Percentiles rank a stretch among this genome's conserved stretches.
Conservation (phyloP, 352 stramenopile species). For the Phytophthora sp. region DNA sequence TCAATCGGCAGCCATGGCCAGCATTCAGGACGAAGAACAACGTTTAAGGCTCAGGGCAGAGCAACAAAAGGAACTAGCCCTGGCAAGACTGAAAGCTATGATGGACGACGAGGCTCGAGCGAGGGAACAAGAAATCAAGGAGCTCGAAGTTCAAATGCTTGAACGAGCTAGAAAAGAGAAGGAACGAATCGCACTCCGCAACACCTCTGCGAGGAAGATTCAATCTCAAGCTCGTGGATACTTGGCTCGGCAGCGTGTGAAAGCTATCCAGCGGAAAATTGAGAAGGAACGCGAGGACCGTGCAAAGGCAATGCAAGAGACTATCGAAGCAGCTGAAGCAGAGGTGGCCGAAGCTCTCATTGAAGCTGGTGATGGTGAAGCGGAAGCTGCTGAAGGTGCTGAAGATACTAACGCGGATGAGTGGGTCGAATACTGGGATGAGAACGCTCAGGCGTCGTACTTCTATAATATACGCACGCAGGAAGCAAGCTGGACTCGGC, state of each 20-base stretch:
- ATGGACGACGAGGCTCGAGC: slow-evolving; percentile 77
- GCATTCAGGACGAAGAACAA: slow-evolving; percentile 66
- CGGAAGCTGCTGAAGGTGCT: slow-evolving; percentile 4
- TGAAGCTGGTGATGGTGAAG: slow-evolving; percentile 17
- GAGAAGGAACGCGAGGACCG: slow-evolving; percentile 69
- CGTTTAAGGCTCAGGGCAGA: slow-evolving; percentile 55
- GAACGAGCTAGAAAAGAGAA: slow-evolving; percentile 74
- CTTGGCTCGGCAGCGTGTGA: slow-evolving; percentile 59
- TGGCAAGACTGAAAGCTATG: slow-evolving; percentile 64
- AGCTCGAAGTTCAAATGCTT: slow-evolving; percentile 78
- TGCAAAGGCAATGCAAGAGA: slow-evolving; percentile 57
- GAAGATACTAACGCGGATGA: slow-evolving; percentile 46
- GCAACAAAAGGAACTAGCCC: slow-evolving; percentile 72
- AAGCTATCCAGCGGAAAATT: slow-evolving; percentile 64
- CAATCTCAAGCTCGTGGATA: slow-evolving; percentile 62
- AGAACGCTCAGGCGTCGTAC: slow-evolving; percentile 88
- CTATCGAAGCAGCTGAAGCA: slow-evolving; percentile 63
- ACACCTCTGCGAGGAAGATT: slow-evolving; percentile 62
- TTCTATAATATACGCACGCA: slow-evolving; percentile 91
- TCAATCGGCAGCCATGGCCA: slow-evolving; percentile 57
- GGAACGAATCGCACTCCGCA: slow-evolving; percentile 52
- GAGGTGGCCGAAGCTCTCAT: slow-evolving; percentile 55
- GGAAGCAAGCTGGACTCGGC: slow-evolving; percentile 86
- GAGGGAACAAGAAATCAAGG: slow-evolving; percentile 73
- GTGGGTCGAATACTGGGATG: slow-evolving; percentile 92